phyloP scores from a whole-genome alignment of 2,329 filamentous ascomycete genomes.

The Scleromitrula shiraiana region DNA sequence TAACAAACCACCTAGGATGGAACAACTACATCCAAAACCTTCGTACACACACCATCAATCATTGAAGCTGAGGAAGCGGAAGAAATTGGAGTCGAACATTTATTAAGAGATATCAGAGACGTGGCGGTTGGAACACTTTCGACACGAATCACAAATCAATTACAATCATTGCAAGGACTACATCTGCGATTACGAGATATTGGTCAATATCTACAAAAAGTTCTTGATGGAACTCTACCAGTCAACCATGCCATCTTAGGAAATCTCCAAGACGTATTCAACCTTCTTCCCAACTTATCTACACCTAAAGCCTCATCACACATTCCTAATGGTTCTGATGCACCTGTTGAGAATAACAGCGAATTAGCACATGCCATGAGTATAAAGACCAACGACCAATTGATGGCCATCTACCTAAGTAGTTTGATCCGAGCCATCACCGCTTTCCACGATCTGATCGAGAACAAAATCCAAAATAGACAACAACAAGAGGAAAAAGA shows the following conservation, averaged over 20 bases:
- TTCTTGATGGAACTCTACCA: slow-evolving; percentile 83
- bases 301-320: slow-evolving; percentile 64
- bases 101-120: slow-evolving; percentile 95
- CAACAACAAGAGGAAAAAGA: slow-evolving; percentile 97
- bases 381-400: slow-evolving; percentile 97
- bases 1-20: slow-evolving; percentile 59
- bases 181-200: slow-evolving; percentile 94
- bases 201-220: slow-evolving; percentile 89
- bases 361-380: slow-evolving; percentile 96
- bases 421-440: slow-evolving; percentile 96
- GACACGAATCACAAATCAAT: slow-evolving; percentile 92
- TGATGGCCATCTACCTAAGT: slow-evolving; percentile 97
- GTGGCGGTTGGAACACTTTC: slow-evolving; percentile 95
- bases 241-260: slow-evolving; percentile 97
- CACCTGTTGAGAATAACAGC: slow-evolving; percentile 53
- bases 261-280: slow-evolving; percentile 99
- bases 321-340: slow-evolving; percentile 36
- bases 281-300: slow-evolving; percentile 90
- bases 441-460: slow-evolving; percentile 96
- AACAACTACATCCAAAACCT: slow-evolving; percentile 92
- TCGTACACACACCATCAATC: slow-evolving; percentile 95
- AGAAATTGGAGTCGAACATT: slow-evolving; percentile 96
- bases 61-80: slow-evolving; percentile 99
- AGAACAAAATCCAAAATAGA: slow-evolving; percentile 99
- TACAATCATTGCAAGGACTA: slow-evolving; percentile 93